Conservation (phyloP, 306 rosid genomes). For the Vigna nakashimae region DNA sequence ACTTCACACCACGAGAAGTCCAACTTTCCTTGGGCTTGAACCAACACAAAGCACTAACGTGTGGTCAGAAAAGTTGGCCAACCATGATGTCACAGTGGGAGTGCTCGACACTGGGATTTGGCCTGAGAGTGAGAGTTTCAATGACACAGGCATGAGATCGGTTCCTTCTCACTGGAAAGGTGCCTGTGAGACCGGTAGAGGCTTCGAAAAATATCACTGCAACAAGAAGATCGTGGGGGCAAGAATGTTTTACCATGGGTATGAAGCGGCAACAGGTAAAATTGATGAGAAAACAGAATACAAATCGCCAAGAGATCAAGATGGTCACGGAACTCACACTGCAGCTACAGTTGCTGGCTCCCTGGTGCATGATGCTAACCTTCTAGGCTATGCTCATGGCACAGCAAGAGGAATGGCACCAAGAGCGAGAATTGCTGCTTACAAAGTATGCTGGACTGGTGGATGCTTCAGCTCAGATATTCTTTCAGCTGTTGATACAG, state of each 20-base stretch:
- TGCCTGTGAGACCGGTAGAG: constrained; percentile 78
- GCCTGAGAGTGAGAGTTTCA: constrained; percentile 98
- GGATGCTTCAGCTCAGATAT: constrained; percentile 99
- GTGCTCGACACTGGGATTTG: constrained; percentile 95
- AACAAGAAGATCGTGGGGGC: constrained; percentile 87
- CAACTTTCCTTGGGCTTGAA: constrained; percentile 84
- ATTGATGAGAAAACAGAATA: constrained; percentile 68
- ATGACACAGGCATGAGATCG: constrained; percentile 70
- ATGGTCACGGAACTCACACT: constrained; percentile 97
- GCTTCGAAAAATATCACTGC: constrained; percentile 70
- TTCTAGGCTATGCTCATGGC: constrained; percentile 82
- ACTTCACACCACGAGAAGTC: constrained; percentile 93
- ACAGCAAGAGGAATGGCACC: constrained; percentile 98
- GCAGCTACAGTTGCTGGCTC: constrained; percentile 94
- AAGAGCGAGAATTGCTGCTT: constrained; percentile 84
- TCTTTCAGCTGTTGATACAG: constrained; percentile 74
- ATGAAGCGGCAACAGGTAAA: constrained; percentile 83
- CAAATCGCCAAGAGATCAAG: constrained; percentile 92
- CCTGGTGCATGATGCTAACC: constrained; percentile 77
- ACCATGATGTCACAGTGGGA: constrained; percentile 86
- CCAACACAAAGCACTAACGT: constrained; percentile 47
- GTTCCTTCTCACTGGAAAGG: constrained; percentile 87
- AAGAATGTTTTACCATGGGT: constrained; percentile 78
- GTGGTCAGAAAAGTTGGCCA: constrained; percentile 58
- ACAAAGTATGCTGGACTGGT: constrained; percentile 93